A percentile compares a stretch with the other conserved stretches of the same genome.
phyloP scores from a whole-genome alignment of 208 protist genomes.

The Crithidia expoeki region DNA sequence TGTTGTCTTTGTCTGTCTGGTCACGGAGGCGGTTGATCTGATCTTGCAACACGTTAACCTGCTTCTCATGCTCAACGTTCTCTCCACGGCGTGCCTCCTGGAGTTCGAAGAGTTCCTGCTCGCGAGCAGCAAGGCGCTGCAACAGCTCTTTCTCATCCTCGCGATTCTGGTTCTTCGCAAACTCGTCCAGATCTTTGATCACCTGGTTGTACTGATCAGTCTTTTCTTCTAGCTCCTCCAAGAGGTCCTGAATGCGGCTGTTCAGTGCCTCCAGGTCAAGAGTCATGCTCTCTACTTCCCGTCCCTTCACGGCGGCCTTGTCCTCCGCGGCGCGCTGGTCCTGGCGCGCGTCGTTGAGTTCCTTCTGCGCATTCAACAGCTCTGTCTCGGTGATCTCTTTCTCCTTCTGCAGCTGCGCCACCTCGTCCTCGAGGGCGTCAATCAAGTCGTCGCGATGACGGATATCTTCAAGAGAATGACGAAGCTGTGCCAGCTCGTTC shows the following conservation, averaged over 20 bases:
- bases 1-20: conserved; percentile 46
- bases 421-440: conserved; percentile 20
- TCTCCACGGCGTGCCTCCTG: conserved; percentile 64
- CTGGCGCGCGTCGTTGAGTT: conserved; percentile 20
- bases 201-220: conserved; percentile 63
- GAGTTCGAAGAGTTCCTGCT: conserved; percentile 74
- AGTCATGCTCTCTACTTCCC: conserved; percentile 37
- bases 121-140: conserved; percentile 55
- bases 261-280: conserved; percentile 50
- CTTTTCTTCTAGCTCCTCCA: conserved; percentile 66
- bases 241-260: conserved; percentile 43
- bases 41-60: conserved; percentile 60
- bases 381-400: conserved; percentile 33
- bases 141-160: conserved; percentile 68
- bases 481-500: conserved; percentile 36
- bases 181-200: conserved; percentile 72
- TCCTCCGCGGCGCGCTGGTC: conserved; percentile 28
- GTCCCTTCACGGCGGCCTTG: conserved; percentile 9
- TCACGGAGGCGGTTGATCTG: conserved; percentile 59
- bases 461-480: conserved; percentile 9
- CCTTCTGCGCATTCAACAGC: conserved; percentile 29
- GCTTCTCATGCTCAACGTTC: conserved; percentile 58
- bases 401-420: conserved; percentile 34
- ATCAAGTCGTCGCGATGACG: conserved; percentile 19
- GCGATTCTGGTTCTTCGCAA: conserved; percentile 46